Base-by-base conservation (phyloP, 163 green algal genomes). In the Botryococcus braunii region DNA sequence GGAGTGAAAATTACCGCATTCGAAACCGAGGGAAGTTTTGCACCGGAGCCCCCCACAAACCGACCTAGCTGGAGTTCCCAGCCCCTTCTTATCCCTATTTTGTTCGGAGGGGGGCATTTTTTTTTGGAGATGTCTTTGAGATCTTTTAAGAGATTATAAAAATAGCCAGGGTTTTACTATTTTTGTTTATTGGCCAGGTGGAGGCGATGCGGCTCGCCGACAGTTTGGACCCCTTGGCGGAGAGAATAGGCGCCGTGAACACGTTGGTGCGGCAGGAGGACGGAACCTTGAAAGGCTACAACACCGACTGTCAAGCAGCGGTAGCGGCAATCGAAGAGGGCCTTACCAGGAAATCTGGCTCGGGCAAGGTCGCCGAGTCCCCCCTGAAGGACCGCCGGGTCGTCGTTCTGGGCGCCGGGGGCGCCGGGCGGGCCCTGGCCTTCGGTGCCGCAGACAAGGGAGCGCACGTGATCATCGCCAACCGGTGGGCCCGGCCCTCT, bases 231-330 rank as follows among this genome's bases (percentile, higher is more conserved):
- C 73, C 80, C 0, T 81, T 96, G 8, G 92, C 91, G 0, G 57
- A 61, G 1, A 67, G 82, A 37, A 97, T 97, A 38, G 93, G 93
- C 23, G 93, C 93, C 1, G 86, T 90, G 50, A 98, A 98, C 84
- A 98, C 93, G 25, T 77, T 98, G 5, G 79, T 98, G 29, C 76
- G 86, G 2, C 77, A 86, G 69, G 37, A 66, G 37, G 83, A 91
- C 43, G 84, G 84, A 8, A 71, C 39, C 1, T 74, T 91, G 4
- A 82, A 80, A n/a, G 94, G 79, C 2, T 94, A 88, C 83, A 99
- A 99, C 83, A 99, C 94, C 0, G 94, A 99, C 77, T 97, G 85
- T 79, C 58, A 63, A 0, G 93, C 93, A 0, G 93, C 92, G 17
- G 93, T 97, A 43, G 69, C 48, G 2, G 88, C 87, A 8, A 90